Conservation (phyloP, 768 basidiomycete species). For the Boletus barrowsii region DNA sequence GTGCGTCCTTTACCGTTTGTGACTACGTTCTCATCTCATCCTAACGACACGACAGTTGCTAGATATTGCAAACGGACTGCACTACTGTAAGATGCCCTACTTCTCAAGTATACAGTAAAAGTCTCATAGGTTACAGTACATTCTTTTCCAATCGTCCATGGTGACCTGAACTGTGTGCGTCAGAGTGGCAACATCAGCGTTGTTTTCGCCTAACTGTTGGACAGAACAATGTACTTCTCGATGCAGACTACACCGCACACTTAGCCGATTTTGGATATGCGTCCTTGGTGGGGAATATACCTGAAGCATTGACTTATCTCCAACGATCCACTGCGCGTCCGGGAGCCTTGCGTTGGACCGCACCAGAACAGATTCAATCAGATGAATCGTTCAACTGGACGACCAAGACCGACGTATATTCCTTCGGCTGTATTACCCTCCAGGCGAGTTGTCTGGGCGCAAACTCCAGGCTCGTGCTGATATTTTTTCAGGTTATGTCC, state of each 20-base stretch:
- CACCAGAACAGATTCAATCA: slow-evolving; percentile 31
- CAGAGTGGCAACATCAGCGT: too few relatives aligned
- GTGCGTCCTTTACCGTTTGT: slow-evolving; percentile 9
- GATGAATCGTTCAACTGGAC: slow-evolving; percentile 1
- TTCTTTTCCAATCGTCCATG: slow-evolving; percentile 15
- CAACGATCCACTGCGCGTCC: slow-evolving; percentile 26
- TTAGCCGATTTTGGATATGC: slow-evolving; percentile 44
- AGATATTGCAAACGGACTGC: slow-evolving; percentile 14
- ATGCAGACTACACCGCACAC: slow-evolving; percentile 29
- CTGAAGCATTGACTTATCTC: slow-evolving; percentile 4
- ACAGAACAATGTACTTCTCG: slow-evolving; percentile 23
- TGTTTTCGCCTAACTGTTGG: not conserved
- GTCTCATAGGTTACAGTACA: slow-evolving; percentile 11
- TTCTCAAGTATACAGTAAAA: too few relatives aligned
- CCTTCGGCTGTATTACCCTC: slow-evolving; percentile 31
- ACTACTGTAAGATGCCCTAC: slow-evolving; percentile 3
- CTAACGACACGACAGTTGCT: slow-evolving; percentile 7
- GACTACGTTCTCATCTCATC: slow-evolving; percentile 14
- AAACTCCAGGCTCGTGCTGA: slow-evolving; percentile 7
- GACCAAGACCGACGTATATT: slow-evolving; percentile 12
- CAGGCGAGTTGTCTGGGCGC: slow-evolving; percentile 15
- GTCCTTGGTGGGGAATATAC: slow-evolving; percentile 21
- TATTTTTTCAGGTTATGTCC: too few relatives aligned
- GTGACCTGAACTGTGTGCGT: slow-evolving; percentile 20
- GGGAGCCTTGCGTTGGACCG: slow-evolving; percentile 42